Evolutionary conservation across 2,329 filamentous ascomycete genomes (phyloP).

Genomic region (Cladophialophora psammophila): DNA sequence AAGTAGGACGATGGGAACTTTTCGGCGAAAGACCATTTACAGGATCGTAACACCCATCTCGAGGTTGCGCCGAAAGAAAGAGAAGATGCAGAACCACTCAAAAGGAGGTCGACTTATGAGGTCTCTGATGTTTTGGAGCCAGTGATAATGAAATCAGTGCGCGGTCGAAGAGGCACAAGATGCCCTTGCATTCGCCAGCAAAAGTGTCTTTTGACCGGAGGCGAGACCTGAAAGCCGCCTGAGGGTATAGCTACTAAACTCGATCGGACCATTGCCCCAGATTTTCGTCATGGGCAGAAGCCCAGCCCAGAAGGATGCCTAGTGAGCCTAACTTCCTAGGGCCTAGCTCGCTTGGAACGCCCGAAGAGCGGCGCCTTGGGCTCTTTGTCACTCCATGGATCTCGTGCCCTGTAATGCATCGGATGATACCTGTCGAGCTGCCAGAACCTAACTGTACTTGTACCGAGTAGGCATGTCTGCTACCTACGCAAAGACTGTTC

Average conservation of each 20-base stretch:
- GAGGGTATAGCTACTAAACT: constrained; percentile 7
- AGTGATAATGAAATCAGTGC: constrained; percentile 12
- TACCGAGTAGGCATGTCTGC: neutral
- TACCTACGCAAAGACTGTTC: constrained; percentile 73
- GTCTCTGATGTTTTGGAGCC: neutral
- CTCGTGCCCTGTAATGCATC: neutral
- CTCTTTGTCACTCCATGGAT: constrained; percentile 5
- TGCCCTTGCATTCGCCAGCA: constrained; percentile 17
- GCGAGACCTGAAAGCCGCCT: constrained; percentile 8
- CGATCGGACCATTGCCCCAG: constrained; percentile 12
- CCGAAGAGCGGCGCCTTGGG: neutral
- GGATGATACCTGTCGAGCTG: neutral
- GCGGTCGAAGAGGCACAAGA: constrained; percentile 13
- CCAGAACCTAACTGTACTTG: neutral
- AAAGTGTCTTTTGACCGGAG: constrained; percentile 19
- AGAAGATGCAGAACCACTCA: neutral
- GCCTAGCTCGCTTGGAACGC: constrained; percentile 7
- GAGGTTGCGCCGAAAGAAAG: constrained; percentile 6
- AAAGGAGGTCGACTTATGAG: neutral
- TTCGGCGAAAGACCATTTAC: constrained; percentile 1
- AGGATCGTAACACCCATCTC: constrained; percentile 11
- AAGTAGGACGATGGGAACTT: constrained; percentile 21
- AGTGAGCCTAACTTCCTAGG: neutral
- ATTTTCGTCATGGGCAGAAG: constrained; percentile 10
- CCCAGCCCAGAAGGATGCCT: constrained; percentile 12